Conservation (phyloP, 106 monocot species). For the Acanthochlamys bracteata region DNA sequence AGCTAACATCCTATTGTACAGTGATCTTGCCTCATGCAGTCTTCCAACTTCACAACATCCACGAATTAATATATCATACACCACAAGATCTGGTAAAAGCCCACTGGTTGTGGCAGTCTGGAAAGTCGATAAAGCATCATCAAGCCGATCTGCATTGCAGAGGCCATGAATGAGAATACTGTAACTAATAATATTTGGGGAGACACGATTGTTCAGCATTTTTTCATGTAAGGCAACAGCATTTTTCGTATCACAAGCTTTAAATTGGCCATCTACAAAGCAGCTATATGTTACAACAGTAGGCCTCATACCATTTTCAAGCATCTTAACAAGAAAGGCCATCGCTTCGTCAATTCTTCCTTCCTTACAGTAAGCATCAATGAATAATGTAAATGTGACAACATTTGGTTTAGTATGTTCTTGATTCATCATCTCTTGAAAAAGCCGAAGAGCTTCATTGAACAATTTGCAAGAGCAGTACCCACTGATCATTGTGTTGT, state of each 20-base stretch:
- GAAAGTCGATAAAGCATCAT: slow-evolving; percentile 35
- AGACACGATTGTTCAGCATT: slow-evolving; percentile 31
- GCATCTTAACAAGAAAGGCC: slow-evolving; percentile 32
- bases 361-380: slow-evolving; percentile 46
- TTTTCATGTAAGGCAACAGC: slow-evolving; percentile 47
- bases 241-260: slow-evolving; percentile 24
- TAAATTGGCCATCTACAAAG: slow-evolving; percentile 43
- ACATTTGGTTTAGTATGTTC: slow-evolving; percentile 28
- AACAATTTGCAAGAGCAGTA: slow-evolving; percentile 18
- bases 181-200: slow-evolving; percentile 47
- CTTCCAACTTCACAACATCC: slow-evolving; percentile 30
- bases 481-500: slow-evolving; percentile 43
- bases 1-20: slow-evolving; percentile 43
- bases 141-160: slow-evolving; percentile 38
- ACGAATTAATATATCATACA: slow-evolving; percentile 49
- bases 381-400: slow-evolving; percentile 44
- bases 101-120: slow-evolving; percentile 28
- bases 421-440: slow-evolving; percentile 13
- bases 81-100: slow-evolving; percentile 55
- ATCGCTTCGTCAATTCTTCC: slow-evolving; percentile 40
- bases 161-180: slow-evolving; percentile 46
- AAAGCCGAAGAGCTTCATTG: slow-evolving; percentile 26
- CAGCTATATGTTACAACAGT: slow-evolving; percentile 48
- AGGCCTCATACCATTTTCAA: slow-evolving; percentile 21
- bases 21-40: slow-evolving; percentile 29